Evolutionary conservation across 2,329 filamentous ascomycete genomes (phyloP), one percentile per base, ranked within the genome.

Genomic region (Fusarium sacchari): DNA sequence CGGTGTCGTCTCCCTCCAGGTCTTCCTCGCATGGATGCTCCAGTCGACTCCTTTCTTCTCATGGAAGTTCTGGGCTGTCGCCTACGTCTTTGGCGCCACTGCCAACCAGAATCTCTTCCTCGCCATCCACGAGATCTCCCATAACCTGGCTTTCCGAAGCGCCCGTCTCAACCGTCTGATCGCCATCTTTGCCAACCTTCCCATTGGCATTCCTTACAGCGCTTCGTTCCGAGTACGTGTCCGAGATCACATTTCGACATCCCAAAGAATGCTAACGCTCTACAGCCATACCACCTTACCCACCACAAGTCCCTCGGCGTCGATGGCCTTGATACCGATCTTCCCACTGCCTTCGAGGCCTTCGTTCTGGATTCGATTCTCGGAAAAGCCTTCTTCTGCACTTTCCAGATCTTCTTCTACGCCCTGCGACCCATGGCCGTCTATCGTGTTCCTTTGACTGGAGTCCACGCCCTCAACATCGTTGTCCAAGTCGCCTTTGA

Each of bases 401-500:
- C 96, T 76, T 99, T 98, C 86, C 96, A 99, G 84, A 98, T 99
- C 83, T 89, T 99, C 81, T 99, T 99, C 89, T 99, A 99, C 86
- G 96, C 96, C 78, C 84, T 99, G 57, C 94, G 96, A 22, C 96
- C 96, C 69, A 97, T 98, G 93, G 92, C 95, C 84, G 89, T 99
- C 77, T 97, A 97, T 88, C 90, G 91, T 77, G 88, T 98, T 10
- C 94, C 96, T 42, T 90, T 98, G 82, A 98, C 96, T 59, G 88
- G 88, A 79, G 90, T 98, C 65, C 95, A 98, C 83, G 87, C 91
- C 66, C 84, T 95, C 84, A 99, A 99, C 84, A 88, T 99, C 59
- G 81, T 86, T 68, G 88, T 90, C 8, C 96, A 99, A 84, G 78
- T 96, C 57, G 79, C 84, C 73, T 97, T 98, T 82, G 95, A 99